Percentiles rank a stretch among this genome's conserved stretches.
Evolutionary conservation across 139 green algal species (phyloP).

Genomic region (Coccomyxa sp.): DNA sequence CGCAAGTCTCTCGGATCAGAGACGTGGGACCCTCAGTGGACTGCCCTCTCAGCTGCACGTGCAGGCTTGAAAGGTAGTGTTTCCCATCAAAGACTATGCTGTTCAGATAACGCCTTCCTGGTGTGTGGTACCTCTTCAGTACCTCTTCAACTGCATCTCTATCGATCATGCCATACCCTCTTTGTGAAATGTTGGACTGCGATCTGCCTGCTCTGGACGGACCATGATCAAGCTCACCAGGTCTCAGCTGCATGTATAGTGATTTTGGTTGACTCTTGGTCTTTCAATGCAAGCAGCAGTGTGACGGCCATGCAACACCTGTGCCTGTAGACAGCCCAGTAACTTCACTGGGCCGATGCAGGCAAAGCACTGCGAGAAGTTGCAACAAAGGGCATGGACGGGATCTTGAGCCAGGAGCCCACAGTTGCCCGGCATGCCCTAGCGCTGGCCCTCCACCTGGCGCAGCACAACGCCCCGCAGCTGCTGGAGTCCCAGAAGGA

Average conservation of each 20-base stretch:
- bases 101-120: not conserved
- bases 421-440: not conserved
- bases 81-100: not conserved
- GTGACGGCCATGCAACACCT: not conserved
- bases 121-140: too few species aligned
- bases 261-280: not conserved
- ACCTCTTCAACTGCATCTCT: not conserved
- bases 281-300: not conserved
- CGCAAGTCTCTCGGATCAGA: not conserved
- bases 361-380: not conserved
- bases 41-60: conserved; percentile 15
- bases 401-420: not conserved
- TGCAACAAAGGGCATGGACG: not conserved
- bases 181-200: too few species aligned
- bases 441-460: not conserved
- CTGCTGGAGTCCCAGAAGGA: not conserved
- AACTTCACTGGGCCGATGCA: too few species aligned
- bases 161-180: too few species aligned
- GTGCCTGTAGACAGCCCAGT: too few species aligned
- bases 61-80: conserved; percentile 10
- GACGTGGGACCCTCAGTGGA: conserved; percentile 13
- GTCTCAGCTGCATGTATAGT: conserved; percentile 4
- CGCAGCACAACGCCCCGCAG: not conserved
- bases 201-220: too few species aligned
- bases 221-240: too few species aligned